phyloP scores from a whole-genome alignment of 75 land plant genomes.

The Selaginella tamariscina region DNA sequence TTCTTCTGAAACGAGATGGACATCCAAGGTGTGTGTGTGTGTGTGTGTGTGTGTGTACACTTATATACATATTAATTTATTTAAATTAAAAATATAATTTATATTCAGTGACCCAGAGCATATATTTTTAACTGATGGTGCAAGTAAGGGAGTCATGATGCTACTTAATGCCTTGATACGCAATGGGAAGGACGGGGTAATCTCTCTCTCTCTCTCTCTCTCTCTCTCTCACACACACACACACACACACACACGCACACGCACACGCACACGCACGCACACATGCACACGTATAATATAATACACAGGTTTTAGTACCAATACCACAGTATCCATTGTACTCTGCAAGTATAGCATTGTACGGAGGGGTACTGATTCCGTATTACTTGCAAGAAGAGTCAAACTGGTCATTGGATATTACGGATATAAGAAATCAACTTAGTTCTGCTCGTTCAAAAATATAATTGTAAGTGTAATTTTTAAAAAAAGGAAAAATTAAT shows the following conservation, averaged over 20 bases:
- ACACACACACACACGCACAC: too few species aligned
- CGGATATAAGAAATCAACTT: slow-evolving; percentile 43
- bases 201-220: background rate
- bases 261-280: too few species aligned
- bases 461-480: too few species aligned
- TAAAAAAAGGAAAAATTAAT: too few species aligned
- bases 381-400: slow-evolving; percentile 78
- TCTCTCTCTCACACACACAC: too few species aligned
- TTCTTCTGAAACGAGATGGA: slow-evolving; percentile 92
- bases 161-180: slow-evolving; percentile 68
- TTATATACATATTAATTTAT: background rate
- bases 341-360: slow-evolving; percentile 71
- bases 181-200: slow-evolving; percentile 79
- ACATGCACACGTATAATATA: too few species aligned
- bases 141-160: slow-evolving; percentile 96
- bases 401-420: slow-evolving; percentile 76
- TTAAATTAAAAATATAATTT: background rate
- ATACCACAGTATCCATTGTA: slow-evolving; percentile 98
- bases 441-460: too few species aligned
- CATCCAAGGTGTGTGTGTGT: slow-evolving; percentile 99
- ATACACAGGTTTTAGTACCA: slow-evolving; percentile 72
- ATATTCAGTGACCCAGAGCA: slow-evolving; percentile 83
- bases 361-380: slow-evolving; percentile 89
- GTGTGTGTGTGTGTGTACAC: too few species aligned
- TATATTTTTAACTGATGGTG: slow-evolving; percentile 95